These are phyloP conservation scores for Hericium alpestre DNA, from an alignment of 768 basidiomycete genomes.

Conservation along the genomic window DNA sequence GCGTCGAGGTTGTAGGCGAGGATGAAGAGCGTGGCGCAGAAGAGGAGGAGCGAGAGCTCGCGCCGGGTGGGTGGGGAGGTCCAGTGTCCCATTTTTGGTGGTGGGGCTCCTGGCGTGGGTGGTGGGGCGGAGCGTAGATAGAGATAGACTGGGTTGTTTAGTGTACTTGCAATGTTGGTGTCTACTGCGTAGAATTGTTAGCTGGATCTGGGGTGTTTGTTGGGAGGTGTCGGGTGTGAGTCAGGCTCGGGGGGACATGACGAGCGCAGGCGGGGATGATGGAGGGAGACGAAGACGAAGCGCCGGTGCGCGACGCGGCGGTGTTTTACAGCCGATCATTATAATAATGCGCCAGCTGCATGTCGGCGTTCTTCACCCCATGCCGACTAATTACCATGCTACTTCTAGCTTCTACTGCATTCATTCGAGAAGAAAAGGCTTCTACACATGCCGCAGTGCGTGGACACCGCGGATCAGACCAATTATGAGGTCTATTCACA, in stretches of 20 bases:
- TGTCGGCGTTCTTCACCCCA: no score
- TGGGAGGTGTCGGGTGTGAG: background rate
- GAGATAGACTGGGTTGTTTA: background rate
- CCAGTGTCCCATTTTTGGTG: constrained; percentile 30
- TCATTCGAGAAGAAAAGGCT: no score
- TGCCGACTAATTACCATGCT: no score
- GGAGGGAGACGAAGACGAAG: no score
- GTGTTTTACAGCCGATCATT: no score
- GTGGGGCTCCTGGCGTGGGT: background rate
- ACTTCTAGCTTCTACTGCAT: no score
- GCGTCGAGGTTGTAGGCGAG: constrained; percentile 67
- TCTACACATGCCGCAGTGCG: no score
- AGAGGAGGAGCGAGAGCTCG: constrained; percentile 59
- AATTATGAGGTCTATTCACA: no score
- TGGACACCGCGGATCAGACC: no score
- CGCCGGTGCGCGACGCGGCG: no score
- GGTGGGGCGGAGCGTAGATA: background rate
- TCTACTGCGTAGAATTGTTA: background rate
- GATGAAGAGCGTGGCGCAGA: constrained; percentile 54
- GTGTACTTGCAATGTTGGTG: background rate
- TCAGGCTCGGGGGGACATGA: background rate
- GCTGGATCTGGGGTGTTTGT: background rate
- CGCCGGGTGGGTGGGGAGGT: constrained; percentile 57
- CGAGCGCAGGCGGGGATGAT: background rate
- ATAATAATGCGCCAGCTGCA: no score